Evolutionary conservation across 768 basidiomycete species (phyloP).

Genomic region (Tylopilus plumbeoviolaceoides): DNA sequence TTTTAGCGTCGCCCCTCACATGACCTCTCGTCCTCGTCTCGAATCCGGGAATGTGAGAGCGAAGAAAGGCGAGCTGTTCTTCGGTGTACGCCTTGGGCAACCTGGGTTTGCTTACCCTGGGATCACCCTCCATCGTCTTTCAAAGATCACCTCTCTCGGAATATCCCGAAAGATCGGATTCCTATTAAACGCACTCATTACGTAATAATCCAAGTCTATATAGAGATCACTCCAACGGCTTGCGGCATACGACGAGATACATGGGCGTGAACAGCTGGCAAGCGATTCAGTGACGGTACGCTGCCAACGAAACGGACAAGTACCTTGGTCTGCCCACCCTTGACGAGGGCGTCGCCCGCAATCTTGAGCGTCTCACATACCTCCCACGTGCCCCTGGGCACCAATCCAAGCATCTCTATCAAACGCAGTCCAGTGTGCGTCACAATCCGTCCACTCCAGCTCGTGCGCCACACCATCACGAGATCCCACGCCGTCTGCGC

Average conservation of each 20-base stretch:
- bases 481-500: slow-evolving; percentile 94
- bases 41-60: slow-evolving; percentile 50
- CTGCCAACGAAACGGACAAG: slow-evolving; percentile 15
- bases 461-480: slow-evolving; percentile 85
- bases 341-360: slow-evolving; percentile 74
- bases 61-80: slow-evolving; percentile 57
- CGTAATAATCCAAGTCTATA: background rate
- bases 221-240: slow-evolving; percentile 33
- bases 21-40: slow-evolving; percentile 56
- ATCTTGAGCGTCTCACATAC: slow-evolving; percentile 87
- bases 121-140: slow-evolving; percentile 44
- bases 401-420: slow-evolving; percentile 71
- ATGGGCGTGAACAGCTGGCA: slow-evolving; percentile 82
- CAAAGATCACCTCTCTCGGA: slow-evolving; percentile 12
- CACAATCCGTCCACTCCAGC: slow-evolving; percentile 78
- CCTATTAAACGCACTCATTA: slow-evolving; percentile 4
- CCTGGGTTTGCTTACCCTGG: slow-evolving; percentile 62
- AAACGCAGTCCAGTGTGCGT: slow-evolving; percentile 76
- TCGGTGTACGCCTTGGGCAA: slow-evolving; percentile 63
- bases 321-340: slow-evolving; percentile 85
- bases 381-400: slow-evolving; percentile 90
- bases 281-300: background rate
- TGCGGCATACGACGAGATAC: slow-evolving; percentile 66
- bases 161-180: slow-evolving; percentile 28
- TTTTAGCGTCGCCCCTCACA: slow-evolving; percentile 65